Conservation (phyloP, 2,329 filamentous ascomycete genomes). For the Sarocladium oryzae region DNA sequence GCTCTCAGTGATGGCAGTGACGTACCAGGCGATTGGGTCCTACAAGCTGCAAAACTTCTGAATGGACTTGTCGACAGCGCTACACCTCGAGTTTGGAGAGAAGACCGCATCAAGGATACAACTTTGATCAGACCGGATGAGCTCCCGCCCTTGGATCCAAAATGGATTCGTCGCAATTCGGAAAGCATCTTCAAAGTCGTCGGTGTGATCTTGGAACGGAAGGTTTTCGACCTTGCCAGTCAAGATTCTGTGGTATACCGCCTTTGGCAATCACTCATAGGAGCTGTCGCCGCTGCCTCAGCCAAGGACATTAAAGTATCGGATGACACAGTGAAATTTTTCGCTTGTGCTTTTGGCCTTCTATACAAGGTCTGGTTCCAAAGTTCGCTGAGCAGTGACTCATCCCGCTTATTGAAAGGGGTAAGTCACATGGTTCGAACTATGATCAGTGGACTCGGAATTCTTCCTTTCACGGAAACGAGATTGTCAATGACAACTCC, state of each 20-base stretch:
- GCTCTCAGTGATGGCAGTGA: conserved; percentile 26
- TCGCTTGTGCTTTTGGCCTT: conserved; percentile 64
- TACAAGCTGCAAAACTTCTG: conserved; percentile 62
- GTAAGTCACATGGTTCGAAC: conserved; percentile 44
- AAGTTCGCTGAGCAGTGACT: conserved; percentile 12
- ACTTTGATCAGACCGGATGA: conserved; percentile 60
- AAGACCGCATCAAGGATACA: conserved; percentile 60
- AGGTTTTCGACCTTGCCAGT: conserved; percentile 56
- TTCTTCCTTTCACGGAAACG: conserved; percentile 58
- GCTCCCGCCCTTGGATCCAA: conserved; percentile 74
- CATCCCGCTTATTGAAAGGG: conserved; percentile 20
- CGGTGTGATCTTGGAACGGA: conserved; percentile 51
- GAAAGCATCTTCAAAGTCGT: conserved; percentile 57
- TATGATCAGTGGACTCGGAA: conserved; percentile 46
- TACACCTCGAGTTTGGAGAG: conserved; percentile 61
- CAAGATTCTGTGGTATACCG: conserved; percentile 45
- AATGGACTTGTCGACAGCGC: conserved; percentile 60
- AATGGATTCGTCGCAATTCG: conserved; percentile 76
- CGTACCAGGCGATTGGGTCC: conserved; percentile 42
- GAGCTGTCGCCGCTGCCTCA: conserved; percentile 59
- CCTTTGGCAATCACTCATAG: conserved; percentile 57
- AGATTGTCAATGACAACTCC: conserved; percentile 43
- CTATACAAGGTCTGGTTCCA: conserved; percentile 61
- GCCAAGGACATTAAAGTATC: conserved; percentile 87
- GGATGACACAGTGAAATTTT: conserved; percentile 71